Conservation (phyloP, 1,284 basidiomycete genomes). For the Exobasidium rhododendri region DNA sequence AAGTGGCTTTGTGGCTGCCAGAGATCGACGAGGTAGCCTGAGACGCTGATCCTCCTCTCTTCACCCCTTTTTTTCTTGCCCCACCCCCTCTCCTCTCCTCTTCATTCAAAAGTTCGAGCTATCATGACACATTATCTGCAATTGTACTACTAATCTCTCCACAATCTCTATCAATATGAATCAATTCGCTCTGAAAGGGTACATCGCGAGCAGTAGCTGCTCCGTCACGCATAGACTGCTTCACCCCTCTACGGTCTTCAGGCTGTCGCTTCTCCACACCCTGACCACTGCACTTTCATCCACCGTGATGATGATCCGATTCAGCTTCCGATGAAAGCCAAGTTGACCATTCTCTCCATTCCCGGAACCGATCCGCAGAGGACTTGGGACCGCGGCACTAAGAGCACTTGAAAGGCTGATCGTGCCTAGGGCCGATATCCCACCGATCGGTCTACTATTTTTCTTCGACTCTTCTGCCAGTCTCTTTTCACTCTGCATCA, state of each 20-base stretch:
- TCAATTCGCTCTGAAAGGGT: too few relatives aligned
- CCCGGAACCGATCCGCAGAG: not conserved
- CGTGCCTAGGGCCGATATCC: not conserved
- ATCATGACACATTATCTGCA: too few relatives aligned
- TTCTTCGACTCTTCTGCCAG: not conserved
- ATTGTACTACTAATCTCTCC: too few relatives aligned
- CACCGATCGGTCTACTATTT: not conserved
- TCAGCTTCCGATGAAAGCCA: conserved; percentile 9
- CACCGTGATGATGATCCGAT: conserved; percentile 36
- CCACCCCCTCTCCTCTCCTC: too few relatives aligned
- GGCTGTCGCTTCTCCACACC: conserved; percentile 32
- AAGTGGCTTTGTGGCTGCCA: conserved; percentile 50
- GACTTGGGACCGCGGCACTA: not conserved
- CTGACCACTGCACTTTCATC: conserved; percentile 30
- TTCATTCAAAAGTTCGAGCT: too few relatives aligned
- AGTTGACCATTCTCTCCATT: conserved; percentile 8
- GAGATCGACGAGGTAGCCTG: conserved; percentile 18
- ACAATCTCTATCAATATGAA: not conserved
- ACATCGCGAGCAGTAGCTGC: too few relatives aligned
- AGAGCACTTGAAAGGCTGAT: not conserved
- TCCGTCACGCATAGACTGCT: too few relatives aligned
- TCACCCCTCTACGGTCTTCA: not conserved
- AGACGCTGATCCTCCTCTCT: too few relatives aligned
- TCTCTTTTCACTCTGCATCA: not conserved
- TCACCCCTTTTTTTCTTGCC: too few relatives aligned